A percentile compares a stretch with the other conserved stretches of the same genome.
phyloP scores from a whole-genome alignment of 306 rosid genomes.

The Dalbergia cochinchinensis region DNA sequence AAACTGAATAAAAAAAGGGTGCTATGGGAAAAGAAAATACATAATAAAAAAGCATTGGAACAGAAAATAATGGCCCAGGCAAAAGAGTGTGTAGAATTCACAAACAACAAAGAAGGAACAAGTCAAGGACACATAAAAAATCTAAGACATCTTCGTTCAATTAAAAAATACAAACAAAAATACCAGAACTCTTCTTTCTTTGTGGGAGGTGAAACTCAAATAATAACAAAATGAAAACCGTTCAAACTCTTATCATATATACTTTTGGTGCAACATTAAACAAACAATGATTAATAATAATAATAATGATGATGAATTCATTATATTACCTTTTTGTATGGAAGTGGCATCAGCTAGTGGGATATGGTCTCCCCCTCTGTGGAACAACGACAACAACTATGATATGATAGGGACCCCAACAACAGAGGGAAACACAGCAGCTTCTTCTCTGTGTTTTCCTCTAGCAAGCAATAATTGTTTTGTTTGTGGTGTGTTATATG shows the following conservation, averaged over 20 bases:
- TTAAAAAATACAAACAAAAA: not conserved
- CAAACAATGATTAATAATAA: not conserved
- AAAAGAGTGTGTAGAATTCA: slow-evolving; percentile 38
- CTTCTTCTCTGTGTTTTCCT: slow-evolving; percentile 27
- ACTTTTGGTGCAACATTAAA: not conserved
- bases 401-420: not conserved
- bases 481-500: not conserved
- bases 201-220: not conserved
- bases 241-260: not conserved
- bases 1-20: not conserved
- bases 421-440: slow-evolving; percentile 22
- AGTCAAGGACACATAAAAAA: slow-evolving; percentile 15
- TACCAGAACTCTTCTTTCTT: too few species aligned
- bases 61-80: slow-evolving; percentile 15
- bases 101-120: slow-evolving; percentile 19
- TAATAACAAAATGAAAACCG: not conserved
- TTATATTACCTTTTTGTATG: slow-evolving; percentile 3
- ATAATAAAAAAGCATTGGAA: slow-evolving; percentile 17
- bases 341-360: not conserved
- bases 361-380: slow-evolving; percentile 35
- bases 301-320: not conserved
- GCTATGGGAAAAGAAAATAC: slow-evolving; percentile 7
- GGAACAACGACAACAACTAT: not conserved
- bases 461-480: slow-evolving; percentile 34
- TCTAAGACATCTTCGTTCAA: too few species aligned